Conservation (phyloP, 2,329 filamentous ascomycete genomes). For the Pseudogymnoascus sp. region DNA sequence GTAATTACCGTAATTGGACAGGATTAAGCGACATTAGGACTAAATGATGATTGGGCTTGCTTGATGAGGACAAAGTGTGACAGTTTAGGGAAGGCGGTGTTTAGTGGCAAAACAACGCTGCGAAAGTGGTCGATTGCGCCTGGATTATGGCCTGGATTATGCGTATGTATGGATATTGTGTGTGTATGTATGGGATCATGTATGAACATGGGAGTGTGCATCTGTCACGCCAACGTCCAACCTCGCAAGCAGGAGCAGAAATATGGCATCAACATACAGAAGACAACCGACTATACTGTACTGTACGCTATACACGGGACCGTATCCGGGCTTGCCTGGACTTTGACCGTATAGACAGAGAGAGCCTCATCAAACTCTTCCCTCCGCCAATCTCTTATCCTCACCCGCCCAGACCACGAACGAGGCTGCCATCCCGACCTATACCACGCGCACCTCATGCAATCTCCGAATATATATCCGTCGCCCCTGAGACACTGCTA, state of each 20-base stretch:
- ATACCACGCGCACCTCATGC: not conserved
- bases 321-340: not conserved
- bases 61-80: not conserved
- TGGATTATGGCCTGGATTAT: too few relatives aligned
- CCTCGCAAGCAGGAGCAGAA: too few relatives aligned
- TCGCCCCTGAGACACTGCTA: not conserved
- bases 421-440: not conserved
- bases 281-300: not conserved
- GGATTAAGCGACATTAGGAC: not conserved
- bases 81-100: not conserved
- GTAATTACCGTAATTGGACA: not conserved
- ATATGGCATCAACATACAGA: too few relatives aligned
- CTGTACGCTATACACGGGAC: not conserved
- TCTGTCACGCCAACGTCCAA: not conserved
- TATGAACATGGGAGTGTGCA: not conserved
- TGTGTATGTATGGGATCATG: not conserved
- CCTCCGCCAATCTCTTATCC: not conserved
- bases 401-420: not conserved
- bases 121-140: not conserved
- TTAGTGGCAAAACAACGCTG: not conserved
- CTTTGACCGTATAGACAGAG: too few relatives aligned
- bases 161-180: not conserved
- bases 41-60: not conserved
- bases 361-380: not conserved
- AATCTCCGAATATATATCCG: not conserved